Percentiles rank a stretch among this genome's conserved stretches.
Conservation (phyloP, 148 eudicot species). For the Chenopodium formosanum region DNA sequence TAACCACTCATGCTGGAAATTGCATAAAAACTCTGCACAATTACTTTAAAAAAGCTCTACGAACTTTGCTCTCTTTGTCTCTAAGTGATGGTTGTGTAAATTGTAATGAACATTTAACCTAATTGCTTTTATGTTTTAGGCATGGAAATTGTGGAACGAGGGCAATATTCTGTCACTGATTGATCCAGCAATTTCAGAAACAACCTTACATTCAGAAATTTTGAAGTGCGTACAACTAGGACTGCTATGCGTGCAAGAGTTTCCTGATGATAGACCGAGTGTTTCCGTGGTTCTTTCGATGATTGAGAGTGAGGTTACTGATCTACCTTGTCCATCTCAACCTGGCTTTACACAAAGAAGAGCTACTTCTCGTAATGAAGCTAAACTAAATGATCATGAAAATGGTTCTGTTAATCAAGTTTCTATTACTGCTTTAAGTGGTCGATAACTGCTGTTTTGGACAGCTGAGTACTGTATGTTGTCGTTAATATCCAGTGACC, state of each 20-base stretch:
- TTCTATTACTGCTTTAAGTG: slow-evolving; percentile 2
- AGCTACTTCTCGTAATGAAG: neutral
- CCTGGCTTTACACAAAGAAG: slow-evolving; percentile 25
- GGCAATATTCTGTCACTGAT: slow-evolving; percentile 18
- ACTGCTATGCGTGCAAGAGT: slow-evolving; percentile 36
- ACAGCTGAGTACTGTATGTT: neutral
- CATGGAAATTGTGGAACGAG: slow-evolving; percentile 35
- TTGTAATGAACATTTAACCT: neutral
- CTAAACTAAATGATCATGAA: neutral
- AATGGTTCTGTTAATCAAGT: neutral
- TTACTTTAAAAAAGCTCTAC: too few relatives aligned
- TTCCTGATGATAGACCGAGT: slow-evolving; percentile 31
- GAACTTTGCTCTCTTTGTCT: neutral
- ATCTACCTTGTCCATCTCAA: slow-evolving; percentile 25
- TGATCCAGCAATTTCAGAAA: slow-evolving; percentile 23
- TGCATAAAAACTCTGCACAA: too few relatives aligned
- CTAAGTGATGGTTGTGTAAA: neutral
- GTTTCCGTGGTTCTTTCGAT: slow-evolving; percentile 25
- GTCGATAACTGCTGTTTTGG: neutral
- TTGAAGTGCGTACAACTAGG: slow-evolving; percentile 36
- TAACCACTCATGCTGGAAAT: too few relatives aligned
- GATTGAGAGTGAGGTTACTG: slow-evolving; percentile 16
- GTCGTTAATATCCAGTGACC: neutral
- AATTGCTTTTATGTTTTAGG: slow-evolving; percentile 15
- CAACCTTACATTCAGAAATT: slow-evolving; percentile 16